Evolutionary conservation across 2,329 filamentous ascomycete species (phyloP), one percentile per base, ranked within the genome.

Genomic region (Thelonectria blattea): DNA sequence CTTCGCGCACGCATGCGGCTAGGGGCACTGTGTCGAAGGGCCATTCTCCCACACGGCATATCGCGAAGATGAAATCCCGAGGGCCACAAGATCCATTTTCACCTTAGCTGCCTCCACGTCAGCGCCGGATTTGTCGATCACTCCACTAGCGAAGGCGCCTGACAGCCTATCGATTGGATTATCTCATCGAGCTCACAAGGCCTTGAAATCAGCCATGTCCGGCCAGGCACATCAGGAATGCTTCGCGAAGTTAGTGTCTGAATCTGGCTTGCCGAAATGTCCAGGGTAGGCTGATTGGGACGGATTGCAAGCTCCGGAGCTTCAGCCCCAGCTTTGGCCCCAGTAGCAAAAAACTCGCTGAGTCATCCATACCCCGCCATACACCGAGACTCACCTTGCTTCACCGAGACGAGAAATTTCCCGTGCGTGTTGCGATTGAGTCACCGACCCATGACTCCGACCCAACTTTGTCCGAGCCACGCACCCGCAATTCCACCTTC

Each of bases 371-470:
- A 52, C 52, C 56, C 60, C 55, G 54, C 54, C 61, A 46, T 57
- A 48, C 46, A 58, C 62, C 65, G 65, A 69, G 39, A 52, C 37
- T 65, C 37, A 65, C 63, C 69, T 61, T 46, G 56, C 54, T 60
- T 65, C 67, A 73, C 68, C 71, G 53, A 51, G 66, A 68, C 72
- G 69, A 69, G 63, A 68, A 68, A 68, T 65, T 70, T 68, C 62
- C 48, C 64, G 65, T 50, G 59, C 39, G 49, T 53, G 50, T 30
- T 51, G 59, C 56, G 65, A 70, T 71, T 73, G 72, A 73, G 70
- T 75, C 73, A 75, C 64, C 62, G 63, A 73, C 34, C 66, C 64
- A 61, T 60, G 57, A 59, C 63, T 69, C 67, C 69, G 62, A 63
- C 65, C 59, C 59, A 62, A 63, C 67, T 59, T 53, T 57, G 47